These are phyloP conservation scores for Saccharomyces hybrid DNA, from an alignment of 1,139 yeast species.

Conservation along the genomic window DNA sequence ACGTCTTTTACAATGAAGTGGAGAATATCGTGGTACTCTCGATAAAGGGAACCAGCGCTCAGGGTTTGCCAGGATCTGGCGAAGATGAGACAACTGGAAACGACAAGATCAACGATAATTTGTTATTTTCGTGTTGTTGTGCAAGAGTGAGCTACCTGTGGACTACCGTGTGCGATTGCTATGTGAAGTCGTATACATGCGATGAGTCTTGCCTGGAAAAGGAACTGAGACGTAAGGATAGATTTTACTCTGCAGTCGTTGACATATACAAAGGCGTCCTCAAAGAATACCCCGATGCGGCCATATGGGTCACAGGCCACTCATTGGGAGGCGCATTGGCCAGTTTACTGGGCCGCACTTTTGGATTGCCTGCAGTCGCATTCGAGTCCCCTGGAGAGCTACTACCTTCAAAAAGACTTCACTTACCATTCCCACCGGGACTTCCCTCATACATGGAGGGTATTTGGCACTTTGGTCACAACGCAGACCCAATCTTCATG, in stretches of 20 bases:
- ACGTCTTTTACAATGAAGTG: constrained; percentile 65
- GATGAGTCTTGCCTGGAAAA: constrained; percentile 78
- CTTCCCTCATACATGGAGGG: constrained; percentile 70
- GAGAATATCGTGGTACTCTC: constrained; percentile 68
- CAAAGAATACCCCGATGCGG: constrained; percentile 56
- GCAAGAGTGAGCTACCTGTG: constrained; percentile 87
- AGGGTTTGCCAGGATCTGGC: constrained; percentile 63
- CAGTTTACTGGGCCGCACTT: constrained; percentile 76
- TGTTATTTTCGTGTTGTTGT: constrained; percentile 91
- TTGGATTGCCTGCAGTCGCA: constrained; percentile 81
- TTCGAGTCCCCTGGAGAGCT: constrained; percentile 93
- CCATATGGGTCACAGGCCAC: constrained; percentile 92
- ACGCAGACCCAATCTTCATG: constrained; percentile 95
- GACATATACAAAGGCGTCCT: constrained; percentile 73
- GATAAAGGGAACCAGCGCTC: constrained; percentile 89
- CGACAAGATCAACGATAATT: constrained; percentile 81
- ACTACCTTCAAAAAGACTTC: constrained; percentile 74
- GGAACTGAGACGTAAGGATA: constrained; percentile 64
- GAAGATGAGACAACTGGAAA: constrained; percentile 71
- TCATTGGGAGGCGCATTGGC: constrained; percentile 90
- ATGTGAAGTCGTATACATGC: constrained; percentile 77
- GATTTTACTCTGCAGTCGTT: constrained; percentile 74
- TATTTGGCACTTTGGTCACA: constrained; percentile 92
- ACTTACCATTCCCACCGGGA: constrained; percentile 91
- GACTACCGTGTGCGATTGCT: constrained; percentile 95